Conservation (phyloP, 805 yeast genomes). For the Yamadazyma philogaea region DNA sequence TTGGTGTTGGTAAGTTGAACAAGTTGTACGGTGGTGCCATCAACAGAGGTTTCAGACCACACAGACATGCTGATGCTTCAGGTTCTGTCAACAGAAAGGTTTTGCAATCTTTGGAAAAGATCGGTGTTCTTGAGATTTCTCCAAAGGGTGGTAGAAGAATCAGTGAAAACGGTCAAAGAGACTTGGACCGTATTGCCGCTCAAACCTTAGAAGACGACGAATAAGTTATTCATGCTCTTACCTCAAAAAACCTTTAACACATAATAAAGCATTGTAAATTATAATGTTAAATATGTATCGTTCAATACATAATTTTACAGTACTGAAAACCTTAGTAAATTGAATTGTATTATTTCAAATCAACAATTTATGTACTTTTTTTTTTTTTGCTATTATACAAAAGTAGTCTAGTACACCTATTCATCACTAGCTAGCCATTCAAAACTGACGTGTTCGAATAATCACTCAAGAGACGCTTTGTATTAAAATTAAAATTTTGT, state of each 20-base stretch:
- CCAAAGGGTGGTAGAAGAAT: conserved; percentile 99
- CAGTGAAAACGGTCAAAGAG: conserved; percentile 99
- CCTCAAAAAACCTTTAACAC: conserved; percentile 1
- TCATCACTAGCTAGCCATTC: too few species aligned
- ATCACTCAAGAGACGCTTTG: too few species aligned
- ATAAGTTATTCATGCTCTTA: conserved; percentile 9
- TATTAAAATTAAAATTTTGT: too few species aligned
- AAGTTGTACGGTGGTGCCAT: conserved; percentile 98
- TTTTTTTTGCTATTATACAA: too few species aligned
- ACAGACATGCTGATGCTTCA: conserved; percentile 97
- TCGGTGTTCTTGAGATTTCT: conserved; percentile 94
- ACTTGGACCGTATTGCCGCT: conserved; percentile 99
- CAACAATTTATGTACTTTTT: too few species aligned
- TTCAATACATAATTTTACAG: conserved; percentile 13
- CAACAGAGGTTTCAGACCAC: conserved; percentile 99
- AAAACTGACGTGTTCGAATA: too few species aligned
- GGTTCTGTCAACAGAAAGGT: conserved; percentile 99
- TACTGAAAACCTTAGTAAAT: conserved; percentile 4
- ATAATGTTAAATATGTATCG: conserved; percentile 14
- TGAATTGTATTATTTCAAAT: too few species aligned
- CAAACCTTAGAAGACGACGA: conserved; percentile 93
- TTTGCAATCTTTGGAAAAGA: conserved; percentile 96
- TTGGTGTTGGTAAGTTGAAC: conserved; percentile 99
- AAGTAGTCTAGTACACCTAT: too few species aligned
- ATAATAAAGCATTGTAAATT: conserved; percentile 20